Evolutionary conservation across 2,329 filamentous ascomycete species (phyloP).

Genomic region (Lachnellula subtilissima): DNA sequence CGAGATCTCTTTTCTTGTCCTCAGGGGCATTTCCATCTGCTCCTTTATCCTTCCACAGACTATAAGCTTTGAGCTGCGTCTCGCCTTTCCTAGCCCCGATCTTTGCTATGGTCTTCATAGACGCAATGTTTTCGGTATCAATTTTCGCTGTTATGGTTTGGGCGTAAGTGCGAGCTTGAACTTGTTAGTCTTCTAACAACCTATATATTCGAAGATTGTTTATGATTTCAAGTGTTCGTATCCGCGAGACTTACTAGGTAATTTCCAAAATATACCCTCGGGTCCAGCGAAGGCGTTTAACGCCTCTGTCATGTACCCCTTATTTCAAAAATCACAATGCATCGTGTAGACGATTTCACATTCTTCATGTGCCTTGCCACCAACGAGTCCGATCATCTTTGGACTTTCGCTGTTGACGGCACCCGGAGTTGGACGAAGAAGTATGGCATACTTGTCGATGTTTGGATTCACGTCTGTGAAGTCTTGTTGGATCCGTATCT

Average conservation of each 20-base stretch:
- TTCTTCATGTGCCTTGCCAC: slow-evolving; percentile 10
- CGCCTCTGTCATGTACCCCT: slow-evolving; percentile 19
- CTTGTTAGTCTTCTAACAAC: too few species aligned
- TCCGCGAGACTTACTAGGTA: slow-evolving; percentile 5
- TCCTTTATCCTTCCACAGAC: slow-evolving; percentile 7
- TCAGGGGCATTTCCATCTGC: slow-evolving; percentile 5
- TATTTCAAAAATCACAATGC: slow-evolving; percentile 10
- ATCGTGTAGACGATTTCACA: slow-evolving; percentile 18
- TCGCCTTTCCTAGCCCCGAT: slow-evolving; percentile 4
- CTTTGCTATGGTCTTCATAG: slow-evolving; percentile 9
- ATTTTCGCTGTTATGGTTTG: slow-evolving; percentile 7
- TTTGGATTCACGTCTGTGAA: slow-evolving; percentile 4
- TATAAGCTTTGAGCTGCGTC: slow-evolving; percentile 3
- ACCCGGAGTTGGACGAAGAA: background rate
- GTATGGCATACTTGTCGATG: slow-evolving; percentile 10
- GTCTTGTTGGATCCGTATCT: slow-evolving; percentile 1
- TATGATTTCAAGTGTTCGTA: background rate
- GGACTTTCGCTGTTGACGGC: background rate
- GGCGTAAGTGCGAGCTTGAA: slow-evolving; percentile 7
- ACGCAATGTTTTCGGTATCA: slow-evolving; percentile 10
- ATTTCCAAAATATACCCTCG: slow-evolving; percentile 9
- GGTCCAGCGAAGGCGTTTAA: slow-evolving; percentile 11
- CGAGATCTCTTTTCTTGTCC: slow-evolving; percentile 10
- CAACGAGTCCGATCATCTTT: slow-evolving; percentile 14
- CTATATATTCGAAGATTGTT: background rate